Evolutionary conservation across 1,284 basidiomycete species (phyloP).

Genomic region (Gomphus bonarii): DNA sequence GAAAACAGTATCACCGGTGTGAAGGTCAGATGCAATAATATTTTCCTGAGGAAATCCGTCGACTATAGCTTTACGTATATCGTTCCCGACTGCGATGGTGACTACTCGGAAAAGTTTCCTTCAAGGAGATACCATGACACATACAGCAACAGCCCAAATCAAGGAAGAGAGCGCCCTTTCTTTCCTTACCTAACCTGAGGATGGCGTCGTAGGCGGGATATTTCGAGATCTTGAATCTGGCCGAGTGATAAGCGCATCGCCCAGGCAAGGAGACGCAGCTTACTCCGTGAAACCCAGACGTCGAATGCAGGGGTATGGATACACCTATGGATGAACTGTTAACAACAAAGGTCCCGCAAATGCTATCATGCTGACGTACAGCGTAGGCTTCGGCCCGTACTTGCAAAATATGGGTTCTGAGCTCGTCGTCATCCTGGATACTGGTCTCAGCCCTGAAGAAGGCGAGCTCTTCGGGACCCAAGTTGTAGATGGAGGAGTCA

Average conservation of each 20-base stretch:
- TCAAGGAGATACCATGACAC: not conserved
- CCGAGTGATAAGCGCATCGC: too few species aligned
- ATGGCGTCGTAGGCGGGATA: slow-evolving; percentile 7
- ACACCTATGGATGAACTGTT: not conserved
- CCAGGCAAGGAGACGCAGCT: not conserved
- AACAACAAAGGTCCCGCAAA: too few species aligned
- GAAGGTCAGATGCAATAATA: slow-evolving; percentile 17
- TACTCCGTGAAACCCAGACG: slow-evolving; percentile 2
- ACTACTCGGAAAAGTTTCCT: not conserved
- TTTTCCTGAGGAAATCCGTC: slow-evolving; percentile 13
- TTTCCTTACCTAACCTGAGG: slow-evolving; percentile 10
- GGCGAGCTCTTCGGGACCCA: not conserved
- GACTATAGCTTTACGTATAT: slow-evolving; percentile 9
- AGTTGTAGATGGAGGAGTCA: not conserved
- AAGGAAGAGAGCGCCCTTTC: slow-evolving; percentile 8
- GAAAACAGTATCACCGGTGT: not conserved
- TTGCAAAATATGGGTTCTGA: slow-evolving; percentile 2
- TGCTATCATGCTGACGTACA: not conserved
- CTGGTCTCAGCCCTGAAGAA: slow-evolving; percentile 8
- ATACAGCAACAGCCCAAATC: slow-evolving; percentile 13
- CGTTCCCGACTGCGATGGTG: slow-evolving; percentile 7
- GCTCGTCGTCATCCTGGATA: slow-evolving; percentile 1
- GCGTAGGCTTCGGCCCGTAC: slow-evolving; percentile 7
- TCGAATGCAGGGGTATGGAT: slow-evolving; percentile 11
- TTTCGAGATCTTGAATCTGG: not conserved